Percentiles rank a stretch among this genome's conserved stretches.
Evolutionary conservation across 306 rosid genomes (phyloP).

Genomic region (Fagus sylvatica): DNA sequence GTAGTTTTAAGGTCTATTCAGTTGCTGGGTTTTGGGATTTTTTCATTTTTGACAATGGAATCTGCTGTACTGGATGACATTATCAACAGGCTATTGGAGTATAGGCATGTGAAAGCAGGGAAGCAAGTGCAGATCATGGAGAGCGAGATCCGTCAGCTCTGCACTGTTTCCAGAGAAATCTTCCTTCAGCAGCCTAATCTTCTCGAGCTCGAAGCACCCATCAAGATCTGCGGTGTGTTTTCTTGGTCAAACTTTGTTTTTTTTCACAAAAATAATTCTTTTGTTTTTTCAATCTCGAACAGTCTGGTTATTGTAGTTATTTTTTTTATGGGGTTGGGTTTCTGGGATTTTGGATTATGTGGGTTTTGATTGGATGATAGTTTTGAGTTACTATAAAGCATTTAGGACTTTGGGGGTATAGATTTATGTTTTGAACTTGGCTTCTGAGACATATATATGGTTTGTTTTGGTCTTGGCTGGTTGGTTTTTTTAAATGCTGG

Average conservation of each 20-base stretch:
- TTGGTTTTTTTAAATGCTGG: background rate
- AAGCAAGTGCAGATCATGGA: conserved; percentile 52
- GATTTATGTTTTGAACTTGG: background rate
- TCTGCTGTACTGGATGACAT: conserved; percentile 40
- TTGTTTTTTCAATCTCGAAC: background rate
- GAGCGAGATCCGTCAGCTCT: conserved; percentile 44
- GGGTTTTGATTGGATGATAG: background rate
- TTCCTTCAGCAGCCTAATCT: conserved; percentile 41
- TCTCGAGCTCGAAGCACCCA: conserved; percentile 44
- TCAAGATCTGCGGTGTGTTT: conserved; percentile 43
- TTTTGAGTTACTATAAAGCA: background rate
- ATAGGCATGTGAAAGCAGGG: conserved; percentile 25
- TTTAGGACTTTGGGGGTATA: background rate
- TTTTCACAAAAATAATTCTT: background rate
- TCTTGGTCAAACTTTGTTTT: background rate
- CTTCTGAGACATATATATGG: background rate
- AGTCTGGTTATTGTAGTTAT: too few relatives aligned
- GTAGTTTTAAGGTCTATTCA: background rate
- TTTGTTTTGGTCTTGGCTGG: background rate
- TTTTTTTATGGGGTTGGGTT: background rate
- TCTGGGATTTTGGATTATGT: background rate
- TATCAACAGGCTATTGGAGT: conserved; percentile 41
- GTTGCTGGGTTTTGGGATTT: background rate
- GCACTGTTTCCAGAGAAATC: conserved; percentile 32
- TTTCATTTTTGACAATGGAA: conserved; percentile 17